These are phyloP conservation scores for Ilex asprella DNA, from an alignment of 257 asterid species.

Conservation along the genomic window DNA sequence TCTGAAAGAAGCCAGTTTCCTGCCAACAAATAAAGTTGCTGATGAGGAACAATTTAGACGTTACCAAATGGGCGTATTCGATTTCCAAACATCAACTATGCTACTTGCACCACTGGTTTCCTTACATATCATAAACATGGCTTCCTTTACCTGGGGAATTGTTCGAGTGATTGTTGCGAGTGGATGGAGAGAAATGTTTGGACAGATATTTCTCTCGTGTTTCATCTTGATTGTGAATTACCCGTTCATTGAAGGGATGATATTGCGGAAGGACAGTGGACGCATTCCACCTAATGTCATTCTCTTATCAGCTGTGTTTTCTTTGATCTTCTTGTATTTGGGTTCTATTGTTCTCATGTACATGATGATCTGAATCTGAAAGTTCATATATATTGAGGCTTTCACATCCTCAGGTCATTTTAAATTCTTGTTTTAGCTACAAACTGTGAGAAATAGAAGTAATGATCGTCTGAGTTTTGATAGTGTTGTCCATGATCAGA, in stretches of 20 bases:
- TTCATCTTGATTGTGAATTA: conserved; percentile 38
- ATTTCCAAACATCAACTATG: conserved; percentile 42
- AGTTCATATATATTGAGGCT: too few species aligned
- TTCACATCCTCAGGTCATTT: too few species aligned
- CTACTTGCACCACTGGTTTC: conserved; percentile 44
- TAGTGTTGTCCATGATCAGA: too few species aligned
- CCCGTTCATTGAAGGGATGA: conserved; percentile 62
- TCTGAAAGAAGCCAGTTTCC: conserved; percentile 40
- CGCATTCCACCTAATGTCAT: conserved; percentile 24
- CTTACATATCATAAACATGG: conserved; percentile 36
- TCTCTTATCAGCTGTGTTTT: conserved; percentile 19
- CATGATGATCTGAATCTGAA: too few species aligned
- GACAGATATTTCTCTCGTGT: conserved; percentile 31
- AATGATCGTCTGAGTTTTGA: too few species aligned
- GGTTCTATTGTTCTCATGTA: conserved; percentile 21
- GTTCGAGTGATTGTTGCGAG: conserved; percentile 11
- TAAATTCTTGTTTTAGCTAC: too few species aligned
- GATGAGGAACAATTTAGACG: conserved; percentile 42
- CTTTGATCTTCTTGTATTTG: conserved; percentile 7
- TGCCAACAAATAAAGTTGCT: conserved; percentile 48
- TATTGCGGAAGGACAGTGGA: conserved; percentile 47
- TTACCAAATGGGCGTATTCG: conserved; percentile 38
- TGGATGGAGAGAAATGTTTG: conserved; percentile 22
- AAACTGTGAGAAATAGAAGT: too few species aligned
- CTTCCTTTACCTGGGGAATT: conserved; percentile 28